Percentiles rank a stretch among this genome's conserved stretches.
phyloP scores from a whole-genome alignment of 768 basidiomycete species.

The Suillus bovinus region DNA sequence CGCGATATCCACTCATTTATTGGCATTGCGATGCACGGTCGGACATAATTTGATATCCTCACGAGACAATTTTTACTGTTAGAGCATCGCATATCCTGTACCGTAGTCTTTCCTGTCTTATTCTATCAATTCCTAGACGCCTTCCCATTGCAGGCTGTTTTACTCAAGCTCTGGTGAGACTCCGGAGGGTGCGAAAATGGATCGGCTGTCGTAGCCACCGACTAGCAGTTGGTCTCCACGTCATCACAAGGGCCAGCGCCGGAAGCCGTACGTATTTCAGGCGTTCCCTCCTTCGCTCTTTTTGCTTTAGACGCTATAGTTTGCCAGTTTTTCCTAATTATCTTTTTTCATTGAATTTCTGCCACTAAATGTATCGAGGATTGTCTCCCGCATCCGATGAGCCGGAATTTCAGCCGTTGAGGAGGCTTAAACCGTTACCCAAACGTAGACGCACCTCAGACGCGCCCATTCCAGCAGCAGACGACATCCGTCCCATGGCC shows the following conservation, averaged over 20 bases:
- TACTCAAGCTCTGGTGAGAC: constrained; percentile 1
- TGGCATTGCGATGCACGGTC: constrained; percentile 49
- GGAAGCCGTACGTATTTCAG: constrained; percentile 2
- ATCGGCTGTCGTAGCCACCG: constrained; percentile 9
- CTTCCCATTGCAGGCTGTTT: constrained; percentile 12
- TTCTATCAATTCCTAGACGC: constrained; percentile 21
- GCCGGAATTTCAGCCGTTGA: constrained; percentile 59
- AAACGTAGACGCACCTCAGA: constrained; percentile 66
- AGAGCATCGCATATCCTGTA: constrained; percentile 68
- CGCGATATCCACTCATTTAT: constrained; percentile 51
- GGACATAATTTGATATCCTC: constrained; percentile 45
- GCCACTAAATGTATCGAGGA: constrained; percentile 49
- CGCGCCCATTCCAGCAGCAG: constrained; percentile 24
- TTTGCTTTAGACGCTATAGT: constrained; percentile 18
- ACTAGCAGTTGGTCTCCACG: constrained; percentile 23
- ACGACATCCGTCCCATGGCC: constrained; percentile 32
- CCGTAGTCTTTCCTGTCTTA: constrained; percentile 34
- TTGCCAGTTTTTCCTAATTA: constrained; percentile 14
- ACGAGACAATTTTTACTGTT: constrained; percentile 62
- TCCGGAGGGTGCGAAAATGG: constrained; percentile 12
- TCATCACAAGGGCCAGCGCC: constrained; percentile 22
- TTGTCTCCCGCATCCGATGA: constrained; percentile 64
- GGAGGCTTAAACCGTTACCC: constrained; percentile 76
- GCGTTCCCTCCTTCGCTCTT: constrained; percentile 23
- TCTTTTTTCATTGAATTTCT: constrained; percentile 11